Percentiles rank a stretch among this genome's conserved stretches.
phyloP scores from a whole-genome alignment of 805 yeast species.

The Yamadazyma philogaea region DNA sequence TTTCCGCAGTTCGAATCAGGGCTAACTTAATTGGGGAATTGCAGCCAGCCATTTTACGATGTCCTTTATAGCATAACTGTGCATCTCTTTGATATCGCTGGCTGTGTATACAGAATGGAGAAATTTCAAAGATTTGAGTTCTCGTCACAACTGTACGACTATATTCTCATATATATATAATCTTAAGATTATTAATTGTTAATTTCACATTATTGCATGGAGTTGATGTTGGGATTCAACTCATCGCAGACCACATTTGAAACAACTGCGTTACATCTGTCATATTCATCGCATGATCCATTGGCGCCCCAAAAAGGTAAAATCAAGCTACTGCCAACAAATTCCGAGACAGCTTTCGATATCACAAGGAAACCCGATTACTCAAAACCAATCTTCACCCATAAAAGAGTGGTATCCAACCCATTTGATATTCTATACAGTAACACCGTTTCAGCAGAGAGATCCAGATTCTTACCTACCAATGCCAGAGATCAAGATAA shows the following conservation, averaged over 20 bases:
- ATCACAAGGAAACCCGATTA: not conserved
- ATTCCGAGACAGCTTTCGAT: not conserved
- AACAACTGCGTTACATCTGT: slow-evolving; percentile 11
- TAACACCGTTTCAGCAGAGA: slow-evolving; percentile 4
- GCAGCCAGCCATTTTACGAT: slow-evolving; percentile 13
- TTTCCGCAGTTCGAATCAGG: not conserved
- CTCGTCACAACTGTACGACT: not conserved
- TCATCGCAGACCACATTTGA: slow-evolving; percentile 11
- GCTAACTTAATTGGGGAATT: slow-evolving; percentile 5
- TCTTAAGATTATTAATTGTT: not conserved
- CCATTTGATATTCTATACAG: slow-evolving; percentile 29
- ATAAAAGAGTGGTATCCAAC: slow-evolving; percentile 20
- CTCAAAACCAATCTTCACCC: slow-evolving; percentile 5
- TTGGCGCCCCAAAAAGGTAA: slow-evolving; percentile 13
- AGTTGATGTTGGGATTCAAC: slow-evolving; percentile 4
- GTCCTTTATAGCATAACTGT: not conserved
- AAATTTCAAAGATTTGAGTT: not conserved
- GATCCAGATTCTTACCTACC: no score
- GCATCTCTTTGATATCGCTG: not conserved
- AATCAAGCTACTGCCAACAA: slow-evolving; percentile 6
- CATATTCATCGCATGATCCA: slow-evolving; percentile 13
- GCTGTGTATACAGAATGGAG: not conserved
- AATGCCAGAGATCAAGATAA: slow-evolving; percentile 4
- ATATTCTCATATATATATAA: not conserved
- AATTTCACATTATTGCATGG: not conserved